Evolutionary conservation across 202 grass and related monocot genomes (phyloP), one percentile per base, ranked within the genome.

Genomic region (Panicum virgatum): DNA sequence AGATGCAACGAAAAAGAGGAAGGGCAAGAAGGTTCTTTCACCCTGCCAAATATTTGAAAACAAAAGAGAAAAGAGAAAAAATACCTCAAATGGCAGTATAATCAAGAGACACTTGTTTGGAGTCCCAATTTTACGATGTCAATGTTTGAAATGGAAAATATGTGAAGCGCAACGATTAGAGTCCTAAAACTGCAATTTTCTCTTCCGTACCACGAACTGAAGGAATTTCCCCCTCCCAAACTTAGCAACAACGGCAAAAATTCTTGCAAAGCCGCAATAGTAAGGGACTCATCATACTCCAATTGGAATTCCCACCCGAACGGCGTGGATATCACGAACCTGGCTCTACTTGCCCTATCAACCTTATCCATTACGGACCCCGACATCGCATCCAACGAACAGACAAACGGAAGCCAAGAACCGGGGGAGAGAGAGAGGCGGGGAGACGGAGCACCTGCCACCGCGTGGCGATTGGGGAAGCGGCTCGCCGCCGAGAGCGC

Each of bases 401-500:
- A 20, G 50, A 65, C 4, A 79, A 52, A 51, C 20, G 12, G 47
- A 32, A 38, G 3, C 9, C 34, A 20, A n/a, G n/a, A 58, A 42
- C 1, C 1, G 22, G 39, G 44, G 25, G 53, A 3, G 54, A 54
- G 62, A 58, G 44, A 56, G 52, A 2, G 63, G 45, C 53, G 47
- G 53, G 14, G 64, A 0, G n/a, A 52, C 0, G 61, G 61, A 0
- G 47, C 64, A 90, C 88, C 88, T 75, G 79, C 16, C 61, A 47
- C 34, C 0, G n/a, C 20, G 62, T 48, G 75, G 68, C 60, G 62
- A 22, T 23, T 75, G 15, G 44, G 61, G 62, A 83, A 50, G 9
- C 80, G 73, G 68, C 12, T 86, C 61, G 53, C 68, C 37, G 79
- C 68, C 27, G 79, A 83, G 68, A 79, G 75, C 10, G 68, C 68